Base-by-base conservation (phyloP, 2,329 filamentous ascomycete species). In the Pseudocercospora pini-densiflorae region DNA sequence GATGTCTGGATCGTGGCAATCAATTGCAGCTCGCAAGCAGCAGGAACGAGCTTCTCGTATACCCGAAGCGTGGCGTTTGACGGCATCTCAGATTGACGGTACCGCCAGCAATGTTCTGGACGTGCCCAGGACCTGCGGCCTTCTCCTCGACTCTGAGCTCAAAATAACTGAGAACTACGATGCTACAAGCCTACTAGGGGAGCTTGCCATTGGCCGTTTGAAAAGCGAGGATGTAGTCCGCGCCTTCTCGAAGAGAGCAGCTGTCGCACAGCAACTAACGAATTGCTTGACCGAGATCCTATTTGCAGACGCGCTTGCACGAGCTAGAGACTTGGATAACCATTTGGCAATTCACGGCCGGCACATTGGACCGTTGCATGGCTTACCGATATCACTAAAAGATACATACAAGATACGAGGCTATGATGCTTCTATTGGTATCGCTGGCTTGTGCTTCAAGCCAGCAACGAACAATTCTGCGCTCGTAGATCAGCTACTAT, bases 141-240 rank as follows among this genome's bases (percentile, higher is more conserved):
- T 89, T 5, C 77, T 89, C 24, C 82, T 75, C 1, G n/a, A 75
- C 0, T 73, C 80, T 5, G 86, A 89, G 67, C 73, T 88, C 21
- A 74, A 78, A 0, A 87, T 89, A 58, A 89, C 87, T 0, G 86
- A 88, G 68, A 72, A 80, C 0, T 84, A 83, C 68, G 83, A 87
- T 74, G 82, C 82, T 8, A 79, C 79, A 5, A 74, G 71, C 14
- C 69, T 83, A 55, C 74, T 79, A 1, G 70, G 76, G 23, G 77
- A 75, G 5, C 77, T 84, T 16, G 70, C 75, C 23, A 72, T 66
- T 5, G 75, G 76, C 14, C 49, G 27, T 7, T 36, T 69, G 29
- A 66, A 59, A 12, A 66, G 63, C 40, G 63, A 70, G 59, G 54
- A 68, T 24, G 69, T 72, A 12, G 72, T 75, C 3, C 74, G 68